Conservation (phyloP, 371 early-diverging fungal species). For the Rhizomucor miehei region DNA sequence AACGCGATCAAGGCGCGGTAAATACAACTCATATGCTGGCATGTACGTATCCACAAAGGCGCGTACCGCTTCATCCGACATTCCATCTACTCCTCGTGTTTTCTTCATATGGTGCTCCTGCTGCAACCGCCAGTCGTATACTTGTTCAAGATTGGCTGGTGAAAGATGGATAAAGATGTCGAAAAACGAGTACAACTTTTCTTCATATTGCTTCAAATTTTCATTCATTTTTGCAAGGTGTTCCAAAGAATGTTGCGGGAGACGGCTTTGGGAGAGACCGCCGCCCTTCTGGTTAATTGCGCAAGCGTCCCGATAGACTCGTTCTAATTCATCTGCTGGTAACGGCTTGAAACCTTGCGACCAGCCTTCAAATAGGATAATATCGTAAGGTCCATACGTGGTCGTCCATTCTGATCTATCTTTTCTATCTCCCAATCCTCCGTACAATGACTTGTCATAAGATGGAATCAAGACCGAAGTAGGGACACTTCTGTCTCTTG, state of each 20-base stretch:
- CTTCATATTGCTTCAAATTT: constrained; percentile 52
- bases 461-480: constrained; percentile 55
- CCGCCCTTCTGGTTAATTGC: neutral
- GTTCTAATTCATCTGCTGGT: constrained; percentile 22
- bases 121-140: constrained; percentile 85
- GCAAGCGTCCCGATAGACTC: constrained; percentile 16
- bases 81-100: constrained; percentile 38
- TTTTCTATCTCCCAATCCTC: constrained; percentile 82
- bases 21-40: constrained; percentile 84
- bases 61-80: constrained; percentile 69
- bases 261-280: neutral
- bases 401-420: constrained; percentile 55
- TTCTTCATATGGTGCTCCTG: constrained; percentile 74
- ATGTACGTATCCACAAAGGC: constrained; percentile 89
- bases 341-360: constrained; percentile 82
- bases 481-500: neutral
- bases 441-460: constrained; percentile 76
- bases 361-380: constrained; percentile 95
- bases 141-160: constrained; percentile 54
- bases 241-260: constrained; percentile 22
- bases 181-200: constrained; percentile 55
- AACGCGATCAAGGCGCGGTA: constrained; percentile 50
- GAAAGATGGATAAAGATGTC: constrained; percentile 79
- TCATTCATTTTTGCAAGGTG: constrained; percentile 54
- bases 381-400: constrained; percentile 59